Base-by-base conservation (phyloP, 2,329 filamentous ascomycete species). In the Arthrobotrys conoides region DNA sequence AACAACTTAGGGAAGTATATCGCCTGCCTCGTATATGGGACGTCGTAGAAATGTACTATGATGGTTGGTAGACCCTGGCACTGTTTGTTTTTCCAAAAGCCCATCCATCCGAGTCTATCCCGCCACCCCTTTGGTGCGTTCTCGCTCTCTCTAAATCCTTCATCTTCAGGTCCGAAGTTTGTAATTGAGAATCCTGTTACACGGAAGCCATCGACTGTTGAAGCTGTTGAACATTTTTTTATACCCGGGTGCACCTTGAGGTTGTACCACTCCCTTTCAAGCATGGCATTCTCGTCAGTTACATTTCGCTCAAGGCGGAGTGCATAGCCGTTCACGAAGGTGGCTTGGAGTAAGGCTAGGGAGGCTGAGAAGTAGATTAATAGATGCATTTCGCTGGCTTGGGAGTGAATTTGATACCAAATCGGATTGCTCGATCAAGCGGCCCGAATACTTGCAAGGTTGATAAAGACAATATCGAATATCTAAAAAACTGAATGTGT, bases 61-160 rank as follows among this genome's bases (percentile, higher is more conserved):
- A 72, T 6, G 33, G 36, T 61, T 4, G 70, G 70, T 9, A 72
- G 30, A 2, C 61, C 70, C 0, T 18, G 9, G 18, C 70, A 72
- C 1, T 36, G 12, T 1, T 0, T 3, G 3, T 72, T 38, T 27
- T 61, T 57, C 70, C 70, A 72, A 22, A 66, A 72, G 8, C 70
- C 70, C 8, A 72, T 41, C 70, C 70, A 72, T n/a, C 61, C 49
- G 10, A 72, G 20, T 6, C n/a, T 12, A 36, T 72, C 51, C n/a
- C 44, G 46, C 70, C 70, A 72, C 14, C 36, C 36, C 16, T 49
- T 63, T 4, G 69, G 59, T 16, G 20, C 16, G 1, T 18, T 22
- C 8, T 6, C 14, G 16, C 5, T 3, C 36, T 61, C 55, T 16
- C 36, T 44, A 14, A 49, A 22, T 12, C 59, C 41, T 0, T 9